These are phyloP conservation scores for Paecilomyces sp. DNA, from an alignment of 2,329 filamentous ascomycete species.

Conservation along the genomic window DNA sequence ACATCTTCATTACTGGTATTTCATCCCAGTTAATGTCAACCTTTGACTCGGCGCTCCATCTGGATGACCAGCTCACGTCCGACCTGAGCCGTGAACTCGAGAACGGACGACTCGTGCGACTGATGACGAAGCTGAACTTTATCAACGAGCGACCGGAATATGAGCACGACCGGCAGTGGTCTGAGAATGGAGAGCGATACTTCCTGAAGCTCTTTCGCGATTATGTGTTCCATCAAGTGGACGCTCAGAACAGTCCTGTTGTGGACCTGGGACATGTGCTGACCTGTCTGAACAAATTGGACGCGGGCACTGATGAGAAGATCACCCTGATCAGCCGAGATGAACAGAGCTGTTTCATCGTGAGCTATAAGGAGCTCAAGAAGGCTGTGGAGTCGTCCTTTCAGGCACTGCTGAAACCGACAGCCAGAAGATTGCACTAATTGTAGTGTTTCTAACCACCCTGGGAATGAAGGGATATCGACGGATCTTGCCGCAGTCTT, in stretches of 20 bases:
- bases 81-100: constrained; percentile 76
- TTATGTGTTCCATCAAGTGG: constrained; percentile 95
- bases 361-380: constrained; percentile 85
- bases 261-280: constrained; percentile 85
- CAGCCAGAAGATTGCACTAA: constrained; percentile 27
- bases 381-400: constrained; percentile 55
- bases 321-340: constrained; percentile 82
- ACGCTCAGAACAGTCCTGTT: constrained; percentile 72
- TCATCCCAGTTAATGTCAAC: constrained; percentile 67
- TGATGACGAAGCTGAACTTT: constrained; percentile 74
- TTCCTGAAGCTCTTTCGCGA: constrained; percentile 92
- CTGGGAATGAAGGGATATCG: neutral
- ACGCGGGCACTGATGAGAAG: constrained; percentile 81
- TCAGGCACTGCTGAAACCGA: constrained; percentile 47
- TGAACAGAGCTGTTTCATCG: constrained; percentile 79
- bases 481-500: neutral
- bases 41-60: constrained; percentile 72
- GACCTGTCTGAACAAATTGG: constrained; percentile 80
- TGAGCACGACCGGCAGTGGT: constrained; percentile 71
- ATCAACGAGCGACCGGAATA: constrained; percentile 88
- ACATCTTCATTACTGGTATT: constrained; percentile 72
- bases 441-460: neutral
- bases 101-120: constrained; percentile 75
- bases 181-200: constrained; percentile 87
- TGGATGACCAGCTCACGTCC: constrained; percentile 65